phyloP scores from a whole-genome alignment of 306 rosid genomes.

The Malus fusca region DNA sequence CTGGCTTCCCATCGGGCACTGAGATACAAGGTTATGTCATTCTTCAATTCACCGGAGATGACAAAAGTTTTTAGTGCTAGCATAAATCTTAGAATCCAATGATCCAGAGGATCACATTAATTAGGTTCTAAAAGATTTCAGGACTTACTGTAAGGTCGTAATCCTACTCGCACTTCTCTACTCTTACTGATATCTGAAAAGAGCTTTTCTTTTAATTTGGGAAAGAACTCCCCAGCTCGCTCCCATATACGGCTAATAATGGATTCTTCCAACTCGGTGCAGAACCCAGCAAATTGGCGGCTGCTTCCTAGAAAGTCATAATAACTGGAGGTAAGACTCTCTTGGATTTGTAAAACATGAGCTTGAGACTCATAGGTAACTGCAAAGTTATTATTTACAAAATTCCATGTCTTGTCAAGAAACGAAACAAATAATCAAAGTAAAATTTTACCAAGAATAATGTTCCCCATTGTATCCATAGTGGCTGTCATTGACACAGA shows the following conservation, averaged over 20 bases:
- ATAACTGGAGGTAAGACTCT: background rate
- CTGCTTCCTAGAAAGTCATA: conserved; percentile 62
- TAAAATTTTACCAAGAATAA: conserved; percentile 55
- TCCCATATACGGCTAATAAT: conserved; percentile 63
- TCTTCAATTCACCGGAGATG: background rate
- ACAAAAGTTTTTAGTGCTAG: background rate
- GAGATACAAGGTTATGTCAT: conserved; percentile 17
- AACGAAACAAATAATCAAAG: background rate
- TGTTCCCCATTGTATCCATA: conserved; percentile 52
- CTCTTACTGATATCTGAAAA: conserved; percentile 45
- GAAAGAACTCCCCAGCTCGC: conserved; percentile 69
- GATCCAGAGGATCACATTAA: conserved; percentile 5
- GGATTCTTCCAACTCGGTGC: conserved; percentile 58
- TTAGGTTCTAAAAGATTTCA: conserved; percentile 13
- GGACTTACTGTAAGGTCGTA: conserved; percentile 83
- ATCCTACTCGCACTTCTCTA: conserved; percentile 74
- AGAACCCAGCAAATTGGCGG: conserved; percentile 78
- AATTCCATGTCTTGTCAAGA: background rate
- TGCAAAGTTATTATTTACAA: background rate
- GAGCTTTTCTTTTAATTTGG: conserved; percentile 44
- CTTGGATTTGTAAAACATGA: background rate
- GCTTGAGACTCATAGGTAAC: background rate
- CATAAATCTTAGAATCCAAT: conserved; percentile 1
- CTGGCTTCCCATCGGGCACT: conserved; percentile 94
- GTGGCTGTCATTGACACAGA: conserved; percentile 94